Evolutionary conservation across 768 basidiomycete species (phyloP), one percentile per base, ranked within the genome.

Genomic region (Guyanaporus albipodus): DNA sequence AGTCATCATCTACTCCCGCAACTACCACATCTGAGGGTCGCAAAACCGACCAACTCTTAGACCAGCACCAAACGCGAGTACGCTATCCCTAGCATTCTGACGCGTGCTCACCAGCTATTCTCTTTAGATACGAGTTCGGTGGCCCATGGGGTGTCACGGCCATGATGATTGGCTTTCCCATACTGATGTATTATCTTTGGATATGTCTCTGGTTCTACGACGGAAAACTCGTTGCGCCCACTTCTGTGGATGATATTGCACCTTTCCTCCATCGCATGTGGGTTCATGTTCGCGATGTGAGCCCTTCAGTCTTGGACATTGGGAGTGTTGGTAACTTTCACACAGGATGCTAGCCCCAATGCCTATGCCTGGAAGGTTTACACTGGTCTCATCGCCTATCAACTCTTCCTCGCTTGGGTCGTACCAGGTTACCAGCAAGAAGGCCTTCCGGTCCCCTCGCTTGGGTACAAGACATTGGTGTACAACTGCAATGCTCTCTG

Each of bases 171-270:
- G 85, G 87, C 38, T 99, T 99, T 63, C 96, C 96, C 0, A 67
- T 86, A 21, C 76, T 98, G 51, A 98, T 99, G 93, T 99, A 96
- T 68, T 99, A 98, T 72, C 79, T 98, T 52, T 97, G 92, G 91
- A 91, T 91, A 48, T 99, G 96, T 62, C 78, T 97, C 28, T 91
- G 87, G 82, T 95, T 94, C 68, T 93, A 97, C 62, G 87, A 96
- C 54, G 96, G 96, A 33, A 77, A 78, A 54, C 72, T 93, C 28
- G 79, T 86, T 8, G 66, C 74, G 53, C 93, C 92, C 1, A 68
- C 68, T 12, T 87, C 87, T 8, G 48, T 78, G 23, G 80, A 79
- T 22, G 88, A 90, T 48, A 74, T 93, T 32, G 53, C 72, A 49
- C 91, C 93, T 1, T 94, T 93, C 73, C 64, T 96, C 21, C 60